Evolutionary conservation across 75 land plant species (phyloP).

Genomic region (Pseudotsuga menziesii): DNA sequence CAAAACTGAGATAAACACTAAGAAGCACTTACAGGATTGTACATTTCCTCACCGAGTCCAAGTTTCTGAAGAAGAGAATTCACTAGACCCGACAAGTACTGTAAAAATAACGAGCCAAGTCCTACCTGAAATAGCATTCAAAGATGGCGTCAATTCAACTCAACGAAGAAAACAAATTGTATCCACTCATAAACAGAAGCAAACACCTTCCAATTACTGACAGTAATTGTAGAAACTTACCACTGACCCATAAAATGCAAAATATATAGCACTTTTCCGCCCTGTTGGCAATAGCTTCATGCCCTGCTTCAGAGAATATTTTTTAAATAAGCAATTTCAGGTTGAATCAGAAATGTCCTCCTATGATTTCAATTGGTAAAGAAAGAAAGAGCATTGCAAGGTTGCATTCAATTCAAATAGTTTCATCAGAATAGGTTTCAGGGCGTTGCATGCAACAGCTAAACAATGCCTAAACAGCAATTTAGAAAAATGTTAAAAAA

Average conservation of each 20-base stretch:
- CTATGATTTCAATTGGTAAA: no score
- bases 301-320: slow-evolving; percentile 43
- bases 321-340: no score
- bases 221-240: slow-evolving; percentile 32
- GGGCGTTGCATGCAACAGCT: no score
- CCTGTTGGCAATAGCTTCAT: slow-evolving; percentile 98
- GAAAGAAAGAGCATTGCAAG: no score
- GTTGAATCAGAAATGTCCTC: no score
- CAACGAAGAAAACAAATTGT: neutral
- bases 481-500: no score
- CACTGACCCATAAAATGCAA: slow-evolving; percentile 67
- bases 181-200: neutral
- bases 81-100: slow-evolving; percentile 57
- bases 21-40: slow-evolving; percentile 80
- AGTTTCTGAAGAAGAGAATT: slow-evolving; percentile 52
- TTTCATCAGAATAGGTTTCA: no score
- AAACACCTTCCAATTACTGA: neutral
- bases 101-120: slow-evolving; percentile 58
- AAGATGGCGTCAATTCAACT: neutral
- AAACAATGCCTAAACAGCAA: no score
- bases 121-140: slow-evolving; percentile 57
- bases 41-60: slow-evolving; percentile 80
- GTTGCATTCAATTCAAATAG: no score
- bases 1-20: neutral
- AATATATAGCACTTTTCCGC: slow-evolving; percentile 63